phyloP scores from a whole-genome alignment of 208 protist species.

The Endotrypanum monterogeii region DNA sequence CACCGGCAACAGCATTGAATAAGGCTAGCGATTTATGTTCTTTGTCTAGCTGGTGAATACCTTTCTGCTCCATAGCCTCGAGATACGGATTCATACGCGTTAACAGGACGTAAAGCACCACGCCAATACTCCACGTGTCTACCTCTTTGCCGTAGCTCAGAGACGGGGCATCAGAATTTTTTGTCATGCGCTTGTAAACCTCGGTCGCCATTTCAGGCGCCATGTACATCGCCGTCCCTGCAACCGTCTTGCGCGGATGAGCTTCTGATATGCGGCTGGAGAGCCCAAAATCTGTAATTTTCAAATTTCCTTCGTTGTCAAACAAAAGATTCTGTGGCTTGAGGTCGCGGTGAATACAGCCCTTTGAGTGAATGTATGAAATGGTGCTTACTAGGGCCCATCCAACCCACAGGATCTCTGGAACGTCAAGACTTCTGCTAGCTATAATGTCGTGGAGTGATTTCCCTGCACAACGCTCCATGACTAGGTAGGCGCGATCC shows the following conservation, averaged over 20 bases:
- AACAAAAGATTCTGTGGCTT: conserved; percentile 93
- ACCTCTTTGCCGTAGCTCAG: conserved; percentile 88
- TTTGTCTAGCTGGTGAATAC: conserved; percentile 58
- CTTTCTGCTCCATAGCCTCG: conserved; percentile 61
- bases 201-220: conserved; percentile 87
- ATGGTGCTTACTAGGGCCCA: conserved; percentile 84
- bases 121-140: conserved; percentile 90
- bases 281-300: conserved; percentile 93
- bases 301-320: conserved; percentile 87
- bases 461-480: conserved; percentile 80
- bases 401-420: conserved; percentile 88
- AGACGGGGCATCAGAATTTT: conserved; percentile 43
- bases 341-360: conserved; percentile 90
- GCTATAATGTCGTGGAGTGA: conserved; percentile 86
- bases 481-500: conserved; percentile 82
- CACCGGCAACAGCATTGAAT: conserved; percentile 75
- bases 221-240: conserved; percentile 92
- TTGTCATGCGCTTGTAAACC: conserved; percentile 82
- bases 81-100: conserved; percentile 90
- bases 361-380: conserved; percentile 83
- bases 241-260: conserved; percentile 86
- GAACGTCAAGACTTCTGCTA: conserved; percentile 48
- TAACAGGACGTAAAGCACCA: conserved; percentile 85
- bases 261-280: conserved; percentile 78
- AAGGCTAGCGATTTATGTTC: conserved; percentile 72